phyloP scores from a whole-genome alignment of 2,329 filamentous ascomycete species.

The Chaetomium olivaceum region DNA sequence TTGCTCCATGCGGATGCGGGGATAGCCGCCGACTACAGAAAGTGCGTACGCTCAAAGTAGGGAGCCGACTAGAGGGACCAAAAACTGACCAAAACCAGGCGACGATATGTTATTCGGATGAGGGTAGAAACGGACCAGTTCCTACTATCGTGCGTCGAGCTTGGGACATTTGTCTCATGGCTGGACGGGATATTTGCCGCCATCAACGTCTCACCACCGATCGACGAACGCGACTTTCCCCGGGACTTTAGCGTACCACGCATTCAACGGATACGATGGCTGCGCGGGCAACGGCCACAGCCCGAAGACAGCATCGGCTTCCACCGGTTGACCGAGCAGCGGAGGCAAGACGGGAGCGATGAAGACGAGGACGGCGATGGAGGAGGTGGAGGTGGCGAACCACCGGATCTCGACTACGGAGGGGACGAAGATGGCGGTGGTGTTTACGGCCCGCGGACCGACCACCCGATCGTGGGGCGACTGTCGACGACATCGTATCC shows the following conservation, averaged over 20 bases:
- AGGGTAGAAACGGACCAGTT: constrained; percentile 74
- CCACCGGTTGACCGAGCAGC: constrained; percentile 30
- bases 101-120: constrained; percentile 68
- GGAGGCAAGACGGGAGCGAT: constrained; percentile 22
- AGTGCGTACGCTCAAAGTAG: constrained; percentile 48
- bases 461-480: constrained; percentile 38
- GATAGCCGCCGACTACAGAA: constrained; percentile 70
- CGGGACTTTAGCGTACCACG: constrained; percentile 62
- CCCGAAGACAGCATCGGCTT: constrained; percentile 32
- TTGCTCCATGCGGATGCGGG: constrained; percentile 75
- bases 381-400: constrained; percentile 21
- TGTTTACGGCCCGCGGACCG: constrained; percentile 21
- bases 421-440: constrained; percentile 22
- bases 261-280: constrained; percentile 55
- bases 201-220: constrained; percentile 68
- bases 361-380: constrained; percentile 24
- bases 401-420: constrained; percentile 29
- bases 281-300: constrained; percentile 42
- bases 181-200: constrained; percentile 69
- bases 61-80: neutral
- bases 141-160: constrained; percentile 64
- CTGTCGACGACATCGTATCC: constrained; percentile 49
- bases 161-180: constrained; percentile 68
- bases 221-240: constrained; percentile 69
- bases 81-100: constrained; percentile 41